A percentile compares a stretch with the other conserved stretches of the same genome.
Conservation (phyloP, 768 basidiomycete genomes). For the Macrocybe gigantea region DNA sequence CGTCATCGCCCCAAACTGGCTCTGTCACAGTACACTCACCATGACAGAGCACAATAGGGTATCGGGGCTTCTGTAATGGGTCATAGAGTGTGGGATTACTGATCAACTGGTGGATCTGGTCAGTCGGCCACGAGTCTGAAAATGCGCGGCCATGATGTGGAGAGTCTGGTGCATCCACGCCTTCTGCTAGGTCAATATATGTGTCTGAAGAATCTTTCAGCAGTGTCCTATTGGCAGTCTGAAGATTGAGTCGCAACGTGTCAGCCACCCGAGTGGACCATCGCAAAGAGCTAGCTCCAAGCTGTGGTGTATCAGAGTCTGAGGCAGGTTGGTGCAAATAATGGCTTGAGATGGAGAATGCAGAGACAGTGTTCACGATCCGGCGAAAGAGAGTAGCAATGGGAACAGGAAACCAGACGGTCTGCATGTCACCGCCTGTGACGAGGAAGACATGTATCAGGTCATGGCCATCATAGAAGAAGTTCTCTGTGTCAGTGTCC, state of each 20-base stretch:
- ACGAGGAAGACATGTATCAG: no score
- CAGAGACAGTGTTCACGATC: constrained; percentile 60
- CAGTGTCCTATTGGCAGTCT: no score
- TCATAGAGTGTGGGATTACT: constrained; percentile 73
- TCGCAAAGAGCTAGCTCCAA: neutral
- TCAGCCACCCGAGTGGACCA: neutral
- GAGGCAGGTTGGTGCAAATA: constrained; percentile 33
- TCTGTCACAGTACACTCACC: constrained; percentile 41
- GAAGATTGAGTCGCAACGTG: neutral
- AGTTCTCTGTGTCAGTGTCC: no score
- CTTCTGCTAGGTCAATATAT: constrained; percentile 3
- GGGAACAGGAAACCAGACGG: constrained; percentile 48
- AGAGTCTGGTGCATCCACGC: constrained; percentile 7
- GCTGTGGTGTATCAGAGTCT: constrained; percentile 7
- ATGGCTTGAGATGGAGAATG: constrained; percentile 62
- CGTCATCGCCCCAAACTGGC: neutral
- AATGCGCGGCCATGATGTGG: constrained; percentile 11
- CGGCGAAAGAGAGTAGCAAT: constrained; percentile 58
- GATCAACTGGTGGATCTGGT: constrained; percentile 65
- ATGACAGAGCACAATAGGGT: constrained; percentile 91
- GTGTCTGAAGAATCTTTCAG: constrained; percentile 2
- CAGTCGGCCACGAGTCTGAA: constrained; percentile 21
- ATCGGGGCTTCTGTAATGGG: constrained; percentile 72
- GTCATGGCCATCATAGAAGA: no score
- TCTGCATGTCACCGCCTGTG: constrained; percentile 24